Evolutionary conservation across 2,329 filamentous ascomycete genomes (phyloP).

Genomic region (Akanthomyces muscarius): DNA sequence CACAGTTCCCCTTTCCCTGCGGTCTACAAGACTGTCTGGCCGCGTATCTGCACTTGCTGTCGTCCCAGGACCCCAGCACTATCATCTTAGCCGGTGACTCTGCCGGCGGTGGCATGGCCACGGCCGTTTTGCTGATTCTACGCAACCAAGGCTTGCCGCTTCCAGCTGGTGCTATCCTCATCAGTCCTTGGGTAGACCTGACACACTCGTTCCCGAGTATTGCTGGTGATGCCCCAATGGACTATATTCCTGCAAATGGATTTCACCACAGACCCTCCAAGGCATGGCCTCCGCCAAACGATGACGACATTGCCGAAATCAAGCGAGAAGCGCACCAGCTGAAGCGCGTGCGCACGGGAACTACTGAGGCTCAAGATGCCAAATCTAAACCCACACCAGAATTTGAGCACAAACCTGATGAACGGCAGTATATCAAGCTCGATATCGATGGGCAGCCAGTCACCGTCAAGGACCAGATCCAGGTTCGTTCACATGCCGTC

Average conservation of each 20-base stretch:
- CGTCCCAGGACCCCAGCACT: slow-evolving; percentile 69
- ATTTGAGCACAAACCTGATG: slow-evolving; percentile 11
- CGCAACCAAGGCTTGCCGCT: slow-evolving; percentile 79
- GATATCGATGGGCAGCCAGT: slow-evolving; percentile 67
- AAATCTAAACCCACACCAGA: background rate
- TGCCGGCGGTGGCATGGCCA: slow-evolving; percentile 84
- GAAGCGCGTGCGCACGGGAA: slow-evolving; percentile 22
- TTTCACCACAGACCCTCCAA: slow-evolving; percentile 87
- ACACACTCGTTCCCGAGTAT: slow-evolving; percentile 95
- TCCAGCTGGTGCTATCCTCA: slow-evolving; percentile 83
- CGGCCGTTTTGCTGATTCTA: slow-evolving; percentile 73
- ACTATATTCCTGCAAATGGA: slow-evolving; percentile 84
- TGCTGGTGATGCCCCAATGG: slow-evolving; percentile 64
- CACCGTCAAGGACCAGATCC: slow-evolving; percentile 85
- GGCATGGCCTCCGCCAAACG: slow-evolving; percentile 89
- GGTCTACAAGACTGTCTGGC: slow-evolving; percentile 86
- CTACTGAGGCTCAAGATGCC: background rate
- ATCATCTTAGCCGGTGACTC: slow-evolving; percentile 91
- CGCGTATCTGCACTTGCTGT: slow-evolving; percentile 78
- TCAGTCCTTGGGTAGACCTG: slow-evolving; percentile 94
- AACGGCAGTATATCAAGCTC: slow-evolving; percentile 52
- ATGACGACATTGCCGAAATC: slow-evolving; percentile 62
- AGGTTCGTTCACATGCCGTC: slow-evolving; percentile 49
- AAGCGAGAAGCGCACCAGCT: slow-evolving; percentile 47
- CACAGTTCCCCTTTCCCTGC: slow-evolving; percentile 94